Base-by-base conservation (phyloP, 805 yeast genomes). In the Cyberlindnera americana region DNA sequence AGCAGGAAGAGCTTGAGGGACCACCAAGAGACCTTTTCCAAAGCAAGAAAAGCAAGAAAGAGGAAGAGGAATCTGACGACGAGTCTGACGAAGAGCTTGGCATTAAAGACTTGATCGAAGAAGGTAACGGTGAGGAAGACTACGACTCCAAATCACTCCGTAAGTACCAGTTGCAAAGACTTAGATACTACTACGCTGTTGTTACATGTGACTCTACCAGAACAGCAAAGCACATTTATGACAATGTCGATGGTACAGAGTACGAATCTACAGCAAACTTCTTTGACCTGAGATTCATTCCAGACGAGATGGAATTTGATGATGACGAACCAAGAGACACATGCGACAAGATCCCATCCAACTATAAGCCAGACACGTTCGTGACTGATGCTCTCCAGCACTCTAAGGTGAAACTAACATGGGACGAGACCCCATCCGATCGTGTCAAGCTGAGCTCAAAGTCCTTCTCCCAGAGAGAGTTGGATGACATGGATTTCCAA, bases 401-500 rank as follows among this genome's bases (percentile, higher is more conserved):
- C 58, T 90, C 98, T 13, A 93, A 90, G 56, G 99, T 93, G 35
- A 90, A 87, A 61, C 71, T 93, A 50, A 90, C 98, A 0, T 93
- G 99, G 99, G 99, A 93, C 62, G 98, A 91, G 65, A 95, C 98
- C 0, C 98, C 99, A 6, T 82, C 80, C 42, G 97, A 89, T 55
- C 77, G 99, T 56, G 61, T 78, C 14, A 78, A 83, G 43, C 61
- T 90, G 38, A 75, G 96, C 1, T 73, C 83, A 13, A 81, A 83
- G 50, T 87, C 89, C 6, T 91, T 93, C 60, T 78, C 88, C 35
- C 93, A 85, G 59, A 81, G 84, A 58, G 98, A 93, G 59, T 70
- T 88, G 34, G 93, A 83, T 52, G 91, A 83, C 37, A 83, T 82
- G 89, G 97, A 90, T 61, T 83, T 90, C 66, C 78, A 85, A 53